Percentiles rank a stretch among this genome's conserved stretches.
Evolutionary conservation across 257 asterid species (phyloP).

Genomic region (Penstemon barbatus): DNA sequence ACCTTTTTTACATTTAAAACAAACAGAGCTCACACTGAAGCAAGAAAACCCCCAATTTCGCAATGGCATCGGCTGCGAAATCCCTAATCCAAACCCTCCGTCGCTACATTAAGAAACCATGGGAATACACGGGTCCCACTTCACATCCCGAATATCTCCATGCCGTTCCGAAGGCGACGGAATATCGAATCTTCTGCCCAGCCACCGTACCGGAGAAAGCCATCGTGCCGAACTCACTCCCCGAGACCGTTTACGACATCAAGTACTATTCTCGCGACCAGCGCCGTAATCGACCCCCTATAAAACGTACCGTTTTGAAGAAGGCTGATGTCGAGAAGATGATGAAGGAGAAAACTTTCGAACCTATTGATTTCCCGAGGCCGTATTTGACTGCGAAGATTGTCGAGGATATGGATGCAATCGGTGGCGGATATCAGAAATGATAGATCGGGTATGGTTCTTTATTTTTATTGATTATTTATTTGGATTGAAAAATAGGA

Average conservation of each 20-base stretch:
- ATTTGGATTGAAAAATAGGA: not conserved
- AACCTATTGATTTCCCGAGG: constrained; percentile 60
- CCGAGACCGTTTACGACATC: constrained; percentile 88
- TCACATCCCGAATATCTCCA: constrained; percentile 54
- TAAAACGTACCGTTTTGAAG: constrained; percentile 67
- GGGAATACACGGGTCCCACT: constrained; percentile 82
- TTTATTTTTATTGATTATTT: not conserved
- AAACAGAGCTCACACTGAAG: not conserved
- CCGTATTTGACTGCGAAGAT: constrained; percentile 65
- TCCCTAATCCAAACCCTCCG: constrained; percentile 72
- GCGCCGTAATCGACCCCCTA: constrained; percentile 87
- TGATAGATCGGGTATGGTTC: constrained; percentile 35
- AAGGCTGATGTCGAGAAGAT: constrained; percentile 79
- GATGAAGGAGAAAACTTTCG: constrained; percentile 71
- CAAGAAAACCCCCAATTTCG: constrained; percentile 37
- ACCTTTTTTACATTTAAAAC: not conserved
- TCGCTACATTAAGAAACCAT: constrained; percentile 77
- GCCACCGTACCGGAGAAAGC: constrained; percentile 64
- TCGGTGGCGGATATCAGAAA: constrained; percentile 82
- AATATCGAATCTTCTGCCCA: constrained; percentile 76
- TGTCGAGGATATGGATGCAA: constrained; percentile 61
- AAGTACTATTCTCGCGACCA: constrained; percentile 87
- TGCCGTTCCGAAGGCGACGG: constrained; percentile 79
- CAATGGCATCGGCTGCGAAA: constrained; percentile 66
- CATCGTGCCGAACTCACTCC: constrained; percentile 73